Conservation (phyloP, 305 asterid genomes). For the Solanum hybrid region DNA sequence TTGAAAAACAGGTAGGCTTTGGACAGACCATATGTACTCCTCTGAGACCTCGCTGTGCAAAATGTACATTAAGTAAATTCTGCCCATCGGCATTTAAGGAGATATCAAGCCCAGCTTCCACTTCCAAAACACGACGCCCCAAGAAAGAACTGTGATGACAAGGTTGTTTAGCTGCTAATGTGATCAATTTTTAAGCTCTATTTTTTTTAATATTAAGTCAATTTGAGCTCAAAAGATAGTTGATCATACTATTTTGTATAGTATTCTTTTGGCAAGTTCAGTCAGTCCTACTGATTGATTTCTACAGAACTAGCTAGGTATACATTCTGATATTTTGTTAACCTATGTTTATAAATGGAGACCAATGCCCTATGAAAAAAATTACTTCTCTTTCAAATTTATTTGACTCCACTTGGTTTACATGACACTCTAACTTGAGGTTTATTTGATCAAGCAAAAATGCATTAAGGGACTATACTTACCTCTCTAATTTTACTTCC, state of each 20-base stretch:
- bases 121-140: conserved; percentile 21
- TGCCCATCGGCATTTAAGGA: conserved; percentile 89
- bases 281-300: background rate
- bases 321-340: background rate
- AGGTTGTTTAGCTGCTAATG: background rate
- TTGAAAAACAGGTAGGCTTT: conserved; percentile 62
- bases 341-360: no score
- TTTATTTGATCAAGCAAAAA: no score
- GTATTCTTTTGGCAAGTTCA: background rate
- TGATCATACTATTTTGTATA: background rate
- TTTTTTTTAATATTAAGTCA: background rate
- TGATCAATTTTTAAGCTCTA: background rate
- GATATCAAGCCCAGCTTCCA: conserved; percentile 35
- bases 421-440: no score
- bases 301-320: background rate
- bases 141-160: background rate
- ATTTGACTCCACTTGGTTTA: no score
- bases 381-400: no score
- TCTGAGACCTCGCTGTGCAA: conserved; percentile 69
- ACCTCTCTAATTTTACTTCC: no score
- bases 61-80: conserved; percentile 43
- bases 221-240: background rate
- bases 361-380: no score
- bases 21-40: conserved; percentile 95
- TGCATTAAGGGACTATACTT: no score